Conservation (phyloP, 768 basidiomycete species). For the Phylloporus rhodoxanthus region DNA sequence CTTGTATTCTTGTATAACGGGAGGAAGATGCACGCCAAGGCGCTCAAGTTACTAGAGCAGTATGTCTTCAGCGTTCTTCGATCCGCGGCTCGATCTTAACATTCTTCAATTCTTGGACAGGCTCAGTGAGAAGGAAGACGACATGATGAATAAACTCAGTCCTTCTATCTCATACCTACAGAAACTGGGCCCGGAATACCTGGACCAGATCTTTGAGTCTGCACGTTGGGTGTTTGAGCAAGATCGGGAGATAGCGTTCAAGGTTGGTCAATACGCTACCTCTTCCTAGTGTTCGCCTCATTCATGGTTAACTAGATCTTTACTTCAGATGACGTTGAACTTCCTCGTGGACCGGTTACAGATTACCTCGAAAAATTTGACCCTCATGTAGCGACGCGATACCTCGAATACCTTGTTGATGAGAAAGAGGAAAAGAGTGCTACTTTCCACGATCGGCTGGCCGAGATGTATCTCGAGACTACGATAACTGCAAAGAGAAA, state of each 20-base stretch:
- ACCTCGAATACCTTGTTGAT: slow-evolving; percentile 79
- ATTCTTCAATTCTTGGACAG: slow-evolving; percentile 36
- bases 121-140: slow-evolving; percentile 70
- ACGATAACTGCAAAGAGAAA: slow-evolving; percentile 53
- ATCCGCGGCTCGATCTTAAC: neutral
- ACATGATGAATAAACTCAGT: slow-evolving; percentile 68
- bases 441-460: slow-evolving; percentile 82
- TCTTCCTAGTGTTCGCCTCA: neutral
- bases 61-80: slow-evolving; percentile 35
- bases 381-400: slow-evolving; percentile 56
- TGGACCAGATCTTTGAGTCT: slow-evolving; percentile 75
- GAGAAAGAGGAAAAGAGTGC: slow-evolving; percentile 62
- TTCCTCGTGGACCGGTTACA: slow-evolving; percentile 72
- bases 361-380: slow-evolving; percentile 73
- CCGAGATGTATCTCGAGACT: slow-evolving; percentile 77
- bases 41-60: slow-evolving; percentile 79
- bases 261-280: slow-evolving; percentile 39
- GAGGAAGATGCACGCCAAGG: slow-evolving; percentile 92
- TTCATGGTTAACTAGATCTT: slow-evolving; percentile 60
- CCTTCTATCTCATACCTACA: slow-evolving; percentile 89
- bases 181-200: slow-evolving; percentile 77
- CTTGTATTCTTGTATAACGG: slow-evolving; percentile 88
- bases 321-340: slow-evolving; percentile 88
- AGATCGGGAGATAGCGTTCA: slow-evolving; percentile 67
- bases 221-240: slow-evolving; percentile 82